Conservation (phyloP, 805 yeast genomes). For the Ogataea methylovora region DNA sequence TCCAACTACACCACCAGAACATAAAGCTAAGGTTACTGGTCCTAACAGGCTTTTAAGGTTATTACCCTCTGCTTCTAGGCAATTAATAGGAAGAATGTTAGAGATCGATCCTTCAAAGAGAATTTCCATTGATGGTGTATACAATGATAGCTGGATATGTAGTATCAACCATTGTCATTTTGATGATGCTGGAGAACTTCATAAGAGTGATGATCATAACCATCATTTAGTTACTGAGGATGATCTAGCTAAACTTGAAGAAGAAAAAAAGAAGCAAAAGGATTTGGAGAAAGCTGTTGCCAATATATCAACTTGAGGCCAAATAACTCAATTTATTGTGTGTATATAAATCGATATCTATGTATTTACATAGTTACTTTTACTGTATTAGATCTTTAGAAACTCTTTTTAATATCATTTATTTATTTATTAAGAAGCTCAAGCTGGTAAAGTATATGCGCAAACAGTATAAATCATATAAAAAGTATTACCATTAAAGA, state of each 20-base stretch:
- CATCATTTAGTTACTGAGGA: conserved; percentile 69
- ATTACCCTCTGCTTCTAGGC: conserved; percentile 61
- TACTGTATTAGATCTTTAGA: no score
- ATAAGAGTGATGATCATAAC: conserved; percentile 34
- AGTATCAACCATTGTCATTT: conserved; percentile 49
- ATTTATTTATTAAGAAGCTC: no score
- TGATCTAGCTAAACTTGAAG: conserved; percentile 38
- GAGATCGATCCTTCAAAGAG: conserved; percentile 51
- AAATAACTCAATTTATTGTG: no score
- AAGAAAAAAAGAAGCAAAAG: conserved; percentile 23
- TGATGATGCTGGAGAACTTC: conserved; percentile 10
- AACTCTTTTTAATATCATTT: no score
- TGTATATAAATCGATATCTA: no score
- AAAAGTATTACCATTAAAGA: no score
- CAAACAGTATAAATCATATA: no score
- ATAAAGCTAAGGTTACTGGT: no score
- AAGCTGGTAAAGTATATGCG: no score
- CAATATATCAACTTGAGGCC: no score
- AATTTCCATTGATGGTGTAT: conserved; percentile 48
- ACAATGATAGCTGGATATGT: conserved; percentile 49
- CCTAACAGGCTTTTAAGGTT: conserved; percentile 66
- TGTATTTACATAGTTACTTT: no score
- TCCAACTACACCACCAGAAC: no score
- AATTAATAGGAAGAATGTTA: conserved; percentile 59
- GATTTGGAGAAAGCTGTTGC: conserved; percentile 3